Conservation (phyloP, 2,329 filamentous ascomycete genomes). For the Phyllosticta citrichinensis region DNA sequence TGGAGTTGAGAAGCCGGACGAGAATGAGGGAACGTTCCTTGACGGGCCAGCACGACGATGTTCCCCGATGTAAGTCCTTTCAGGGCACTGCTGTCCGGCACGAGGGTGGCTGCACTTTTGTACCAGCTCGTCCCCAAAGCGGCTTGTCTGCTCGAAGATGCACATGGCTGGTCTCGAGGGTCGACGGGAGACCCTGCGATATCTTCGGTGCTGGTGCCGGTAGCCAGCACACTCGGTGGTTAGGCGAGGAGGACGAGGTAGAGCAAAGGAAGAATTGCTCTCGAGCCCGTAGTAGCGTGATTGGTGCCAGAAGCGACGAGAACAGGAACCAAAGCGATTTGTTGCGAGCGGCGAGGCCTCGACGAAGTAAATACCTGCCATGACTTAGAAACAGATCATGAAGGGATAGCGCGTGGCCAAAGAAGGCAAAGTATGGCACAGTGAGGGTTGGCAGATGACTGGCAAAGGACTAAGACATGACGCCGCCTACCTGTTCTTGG, state of each 20-base stretch:
- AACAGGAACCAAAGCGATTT: not conserved
- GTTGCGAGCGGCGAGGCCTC: not conserved
- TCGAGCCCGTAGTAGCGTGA: not conserved
- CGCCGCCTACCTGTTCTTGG: not conserved
- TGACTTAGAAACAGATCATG: not conserved
- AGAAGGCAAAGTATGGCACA: not conserved
- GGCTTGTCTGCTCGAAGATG: not conserved
- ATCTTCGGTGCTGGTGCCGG: not conserved
- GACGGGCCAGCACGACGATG: not conserved
- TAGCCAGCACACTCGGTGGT: not conserved
- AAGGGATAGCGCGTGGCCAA: not conserved
- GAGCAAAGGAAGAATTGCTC: not conserved
- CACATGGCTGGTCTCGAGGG: not conserved
- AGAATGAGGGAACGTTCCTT: not conserved
- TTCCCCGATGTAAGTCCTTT: not conserved
- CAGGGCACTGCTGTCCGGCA: not conserved
- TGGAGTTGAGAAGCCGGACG: not conserved
- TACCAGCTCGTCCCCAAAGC: not conserved
- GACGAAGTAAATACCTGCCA: not conserved
- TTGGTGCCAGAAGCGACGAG: not conserved
- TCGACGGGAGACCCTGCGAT: not conserved
- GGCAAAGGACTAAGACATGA: not conserved
- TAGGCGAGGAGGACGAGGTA: not conserved
- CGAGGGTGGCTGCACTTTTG: not conserved
- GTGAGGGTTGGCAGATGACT: not conserved